These are phyloP conservation scores for Aspergillus oerlinghausenensis DNA, from an alignment of 2,329 filamentous ascomycete genomes.

Conservation along the genomic window DNA sequence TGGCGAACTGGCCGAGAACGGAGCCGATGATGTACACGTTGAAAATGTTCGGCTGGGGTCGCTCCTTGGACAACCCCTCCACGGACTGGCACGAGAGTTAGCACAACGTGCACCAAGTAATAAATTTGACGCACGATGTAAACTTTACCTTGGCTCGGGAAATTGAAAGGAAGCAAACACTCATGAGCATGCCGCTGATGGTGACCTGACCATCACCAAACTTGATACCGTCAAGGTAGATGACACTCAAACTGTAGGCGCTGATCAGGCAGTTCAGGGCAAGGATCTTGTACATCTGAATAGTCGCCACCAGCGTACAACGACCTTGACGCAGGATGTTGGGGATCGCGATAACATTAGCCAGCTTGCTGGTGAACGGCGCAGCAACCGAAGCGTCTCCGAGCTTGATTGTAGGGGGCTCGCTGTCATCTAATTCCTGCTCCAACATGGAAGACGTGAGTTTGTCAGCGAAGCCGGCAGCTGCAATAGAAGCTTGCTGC, in stretches of 20 bases:
- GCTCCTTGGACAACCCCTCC: constrained; percentile 91
- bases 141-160: constrained; percentile 75
- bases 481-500: constrained; percentile 61
- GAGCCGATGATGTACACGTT: constrained; percentile 98
- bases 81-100: constrained; percentile 57
- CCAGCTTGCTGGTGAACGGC: constrained; percentile 94
- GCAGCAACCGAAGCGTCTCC: constrained; percentile 96
- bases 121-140: neutral
- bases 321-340: constrained; percentile 98
- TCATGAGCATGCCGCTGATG: constrained; percentile 99
- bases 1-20: constrained; percentile 92
- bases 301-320: constrained; percentile 95
- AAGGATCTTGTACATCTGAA: constrained; percentile 99
- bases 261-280: constrained; percentile 97
- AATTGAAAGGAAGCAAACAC: constrained; percentile 96
- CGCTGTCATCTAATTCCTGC: constrained; percentile 76
- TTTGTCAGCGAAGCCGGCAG: constrained; percentile 77
- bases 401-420: constrained; percentile 93
- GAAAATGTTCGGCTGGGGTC: constrained; percentile 97
- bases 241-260: constrained; percentile 91
- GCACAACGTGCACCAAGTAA: neutral
- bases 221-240: constrained; percentile 98
- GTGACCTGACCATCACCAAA: constrained; percentile 98
- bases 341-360: constrained; percentile 92
- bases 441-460: constrained; percentile 87